Evolutionary conservation across 2,329 filamentous ascomycete genomes (phyloP).

Genomic region (Daldinia eschscholtzii): DNA sequence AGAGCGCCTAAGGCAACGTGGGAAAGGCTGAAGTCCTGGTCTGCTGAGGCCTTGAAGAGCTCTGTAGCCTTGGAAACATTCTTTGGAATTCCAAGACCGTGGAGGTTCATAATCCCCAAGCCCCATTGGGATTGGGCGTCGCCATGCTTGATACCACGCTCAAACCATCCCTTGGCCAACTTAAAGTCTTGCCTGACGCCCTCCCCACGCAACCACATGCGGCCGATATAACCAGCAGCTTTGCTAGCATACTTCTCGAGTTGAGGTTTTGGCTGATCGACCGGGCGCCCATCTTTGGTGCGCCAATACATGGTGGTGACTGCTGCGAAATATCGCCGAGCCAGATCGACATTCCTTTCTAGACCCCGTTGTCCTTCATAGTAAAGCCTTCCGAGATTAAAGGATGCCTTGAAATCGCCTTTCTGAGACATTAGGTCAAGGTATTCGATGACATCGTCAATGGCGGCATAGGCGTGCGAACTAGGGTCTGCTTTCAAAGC

Average conservation of each 20-base stretch:
- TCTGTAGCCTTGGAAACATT: slow-evolving; percentile 80
- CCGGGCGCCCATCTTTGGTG: slow-evolving; percentile 77
- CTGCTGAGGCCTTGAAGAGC: slow-evolving; percentile 81
- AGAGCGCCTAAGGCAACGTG: slow-evolving; percentile 86
- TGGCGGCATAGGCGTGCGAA: slow-evolving; percentile 84
- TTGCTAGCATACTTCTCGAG: slow-evolving; percentile 85
- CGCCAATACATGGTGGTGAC: slow-evolving; percentile 86
- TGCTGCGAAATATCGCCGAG: slow-evolving; percentile 83
- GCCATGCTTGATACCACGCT: slow-evolving; percentile 78
- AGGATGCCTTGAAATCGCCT: slow-evolving; percentile 87
- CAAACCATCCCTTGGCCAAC: slow-evolving; percentile 85
- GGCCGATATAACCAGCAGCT: slow-evolving; percentile 86
- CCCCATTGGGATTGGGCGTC: slow-evolving; percentile 89
- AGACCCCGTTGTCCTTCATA: slow-evolving; percentile 87
- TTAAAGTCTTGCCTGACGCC: slow-evolving; percentile 83
- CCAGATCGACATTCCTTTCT: slow-evolving; percentile 77
- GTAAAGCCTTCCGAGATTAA: slow-evolving; percentile 85
- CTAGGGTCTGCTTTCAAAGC: slow-evolving; percentile 79
- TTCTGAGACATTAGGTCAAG: slow-evolving; percentile 90
- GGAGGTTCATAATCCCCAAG: slow-evolving; percentile 83
- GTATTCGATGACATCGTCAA: slow-evolving; percentile 96
- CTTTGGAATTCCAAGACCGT: slow-evolving; percentile 76
- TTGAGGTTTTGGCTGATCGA: slow-evolving; percentile 75
- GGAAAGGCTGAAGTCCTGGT: slow-evolving; percentile 83
- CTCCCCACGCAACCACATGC: slow-evolving; percentile 91